Percentiles rank a stretch among this genome's conserved stretches.
phyloP scores from a whole-genome alignment of 23 red algal genomes.

The Agarophyton chilense region DNA sequence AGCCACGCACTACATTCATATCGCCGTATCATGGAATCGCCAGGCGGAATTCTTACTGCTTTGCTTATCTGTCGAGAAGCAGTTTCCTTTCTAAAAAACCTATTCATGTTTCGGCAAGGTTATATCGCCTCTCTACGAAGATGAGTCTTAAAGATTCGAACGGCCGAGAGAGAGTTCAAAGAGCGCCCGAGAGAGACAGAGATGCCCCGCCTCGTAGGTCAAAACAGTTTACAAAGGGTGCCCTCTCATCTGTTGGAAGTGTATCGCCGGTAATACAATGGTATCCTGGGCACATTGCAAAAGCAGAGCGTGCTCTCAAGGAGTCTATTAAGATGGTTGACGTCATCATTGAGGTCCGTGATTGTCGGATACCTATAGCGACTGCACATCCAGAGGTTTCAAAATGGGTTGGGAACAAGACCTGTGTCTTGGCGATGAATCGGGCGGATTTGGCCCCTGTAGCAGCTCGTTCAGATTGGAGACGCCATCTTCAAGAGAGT shows the following conservation, averaged over 20 bases:
- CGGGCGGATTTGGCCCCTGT: constrained; percentile 85
- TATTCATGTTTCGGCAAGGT: background rate
- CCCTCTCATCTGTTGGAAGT: constrained; percentile 64
- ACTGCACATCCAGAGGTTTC: constrained; percentile 77
- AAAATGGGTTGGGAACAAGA: constrained; percentile 71
- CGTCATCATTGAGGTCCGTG: constrained; percentile 94
- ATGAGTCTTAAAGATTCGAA: background rate
- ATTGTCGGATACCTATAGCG: constrained; percentile 86
- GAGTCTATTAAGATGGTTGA: constrained; percentile 91
- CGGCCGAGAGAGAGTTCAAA: background rate
- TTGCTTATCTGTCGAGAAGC: background rate
- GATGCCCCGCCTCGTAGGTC: background rate
- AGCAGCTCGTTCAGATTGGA: constrained; percentile 71
- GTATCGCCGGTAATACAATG: constrained; percentile 74
- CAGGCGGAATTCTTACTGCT: background rate
- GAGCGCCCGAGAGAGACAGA: background rate
- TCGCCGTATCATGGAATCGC: background rate
- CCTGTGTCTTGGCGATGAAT: constrained; percentile 90
- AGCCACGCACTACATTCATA: background rate
- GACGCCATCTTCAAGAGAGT: constrained; percentile 15
- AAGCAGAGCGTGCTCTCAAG: constrained; percentile 79
- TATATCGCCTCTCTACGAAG: background rate
- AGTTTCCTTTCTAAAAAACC: background rate
- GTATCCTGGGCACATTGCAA: constrained; percentile 99
- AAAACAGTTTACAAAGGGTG: constrained; percentile 27